Evolutionary conservation across 2,329 filamentous ascomycete species (phyloP).

Genomic region (Rutstroemia sydowiana): DNA sequence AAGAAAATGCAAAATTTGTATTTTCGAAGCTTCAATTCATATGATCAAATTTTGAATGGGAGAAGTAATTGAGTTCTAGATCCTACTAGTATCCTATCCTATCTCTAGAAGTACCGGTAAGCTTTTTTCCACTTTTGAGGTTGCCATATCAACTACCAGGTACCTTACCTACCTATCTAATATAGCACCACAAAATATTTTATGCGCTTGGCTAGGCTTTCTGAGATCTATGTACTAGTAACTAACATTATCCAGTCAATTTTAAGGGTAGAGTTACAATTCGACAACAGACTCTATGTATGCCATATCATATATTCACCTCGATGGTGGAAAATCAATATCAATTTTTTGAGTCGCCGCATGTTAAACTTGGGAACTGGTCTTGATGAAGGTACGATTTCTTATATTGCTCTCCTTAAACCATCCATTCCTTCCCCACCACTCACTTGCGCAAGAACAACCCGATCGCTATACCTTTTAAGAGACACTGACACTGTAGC

Average conservation of each 20-base stretch:
- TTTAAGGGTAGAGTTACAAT: not conserved
- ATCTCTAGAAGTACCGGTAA: not conserved
- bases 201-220: not conserved
- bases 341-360: constrained; percentile 6
- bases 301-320: not conserved
- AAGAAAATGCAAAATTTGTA: not conserved
- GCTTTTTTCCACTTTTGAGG: not conserved
- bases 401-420: not conserved
- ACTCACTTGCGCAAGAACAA: not conserved
- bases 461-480: not conserved
- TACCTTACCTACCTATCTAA: too few species aligned
- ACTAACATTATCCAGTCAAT: not conserved
- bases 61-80: not conserved
- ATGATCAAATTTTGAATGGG: too few species aligned
- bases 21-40: not conserved
- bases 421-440: not conserved
- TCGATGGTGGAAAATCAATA: constrained; percentile 3
- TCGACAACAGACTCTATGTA: not conserved
- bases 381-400: constrained; percentile 10
- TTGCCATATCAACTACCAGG: constrained; percentile 7
- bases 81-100: too few species aligned
- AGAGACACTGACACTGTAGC: constrained; percentile 1
- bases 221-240: not conserved
- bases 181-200: too few species aligned
- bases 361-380: constrained; percentile 10